These are phyloP conservation scores for Selaginella tamariscina DNA, from an alignment of 75 land plant genomes.

Conservation along the genomic window DNA sequence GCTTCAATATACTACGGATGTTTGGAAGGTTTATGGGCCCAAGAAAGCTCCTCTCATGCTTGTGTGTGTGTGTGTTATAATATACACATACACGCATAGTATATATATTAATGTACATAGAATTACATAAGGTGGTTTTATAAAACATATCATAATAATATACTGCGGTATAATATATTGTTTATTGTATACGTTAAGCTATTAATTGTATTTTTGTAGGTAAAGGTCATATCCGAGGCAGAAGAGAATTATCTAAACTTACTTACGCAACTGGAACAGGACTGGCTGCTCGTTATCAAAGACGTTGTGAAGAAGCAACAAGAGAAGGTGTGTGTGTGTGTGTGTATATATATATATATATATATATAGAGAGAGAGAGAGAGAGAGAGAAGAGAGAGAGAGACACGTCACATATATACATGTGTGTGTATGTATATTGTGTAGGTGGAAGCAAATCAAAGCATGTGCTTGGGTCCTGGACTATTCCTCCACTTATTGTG, in stretches of 20 bases:
- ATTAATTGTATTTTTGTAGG: slow-evolving; percentile 30
- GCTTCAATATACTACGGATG: slow-evolving; percentile 85
- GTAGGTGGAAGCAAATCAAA: slow-evolving; percentile 42
- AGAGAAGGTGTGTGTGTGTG: slow-evolving; percentile 45
- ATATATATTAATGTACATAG: no score
- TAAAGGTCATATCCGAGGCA: slow-evolving; percentile 52
- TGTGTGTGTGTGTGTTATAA: slow-evolving; percentile 21
- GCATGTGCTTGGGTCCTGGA: slow-evolving; percentile 70
- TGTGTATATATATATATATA: slow-evolving; percentile 11
- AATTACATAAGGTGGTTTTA: no score
- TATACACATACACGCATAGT: no score
- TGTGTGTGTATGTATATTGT: no score
- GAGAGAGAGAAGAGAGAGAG: no score
- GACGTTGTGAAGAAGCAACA: slow-evolving; percentile 78
- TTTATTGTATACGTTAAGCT: no score
- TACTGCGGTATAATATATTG: no score
- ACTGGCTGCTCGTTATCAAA: slow-evolving; percentile 37
- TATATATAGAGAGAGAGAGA: no score
- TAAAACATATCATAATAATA: no score
- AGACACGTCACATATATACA: no score
- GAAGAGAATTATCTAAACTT: slow-evolving; percentile 50
- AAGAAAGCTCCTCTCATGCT: slow-evolving; percentile 44
- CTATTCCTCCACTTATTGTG: slow-evolving; percentile 52
- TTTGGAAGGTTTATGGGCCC: slow-evolving; percentile 59
- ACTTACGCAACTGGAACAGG: slow-evolving; percentile 39